Base-by-base conservation (phyloP, 192 early-diverging fungal genomes). In the Oehlia diaphana region DNA sequence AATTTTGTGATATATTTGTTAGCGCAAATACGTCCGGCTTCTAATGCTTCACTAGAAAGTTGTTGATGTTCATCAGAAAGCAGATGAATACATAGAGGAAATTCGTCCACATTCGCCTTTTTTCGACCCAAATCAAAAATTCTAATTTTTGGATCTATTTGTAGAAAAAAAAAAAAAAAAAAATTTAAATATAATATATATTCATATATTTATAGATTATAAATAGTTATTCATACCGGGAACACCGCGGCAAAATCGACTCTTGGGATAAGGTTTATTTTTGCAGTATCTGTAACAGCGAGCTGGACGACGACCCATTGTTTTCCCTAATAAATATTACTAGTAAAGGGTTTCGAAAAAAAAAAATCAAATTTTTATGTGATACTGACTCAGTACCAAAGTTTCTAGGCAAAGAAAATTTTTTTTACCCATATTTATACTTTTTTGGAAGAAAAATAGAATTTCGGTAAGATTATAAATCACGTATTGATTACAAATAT, bases 261-360 rank as follows among this genome's bases (percentile, higher is more conserved):
- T 97, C 92, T 97, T 99, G 81, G 98, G 98, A 89, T 98, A 98
- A 82, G 96, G 97, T 93, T 98, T 99, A 95, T 98, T 98, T 92
- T 98, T 99, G 89, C 95, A 96, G 91, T 99, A 99, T 84, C 97
- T 92, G 90, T 97, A 99, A 90, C 97, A 98, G 79, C 95, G 93
- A 90, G 97, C 95, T 85, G 97, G 97, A 95, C 97, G 96, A 82
- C 97, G 96, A 95, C 95, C 97, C 97, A 98, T 96, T 42, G 14
- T 69, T 69, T 69, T 9, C n/a, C 4, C 35, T 67, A 16, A 33
- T 33, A 13, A 33, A 33, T 31, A 31, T 67, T 67, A 33, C 8
- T 35, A 4, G 33, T n/a, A 3, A n/a, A 31, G 14, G 13, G 2
- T 26, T 12, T 67, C n/a, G 65, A 33, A 21, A 16, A 26, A 13